phyloP scores from a whole-genome alignment of 129 eudicot species.

The Artemisia argyi region DNA sequence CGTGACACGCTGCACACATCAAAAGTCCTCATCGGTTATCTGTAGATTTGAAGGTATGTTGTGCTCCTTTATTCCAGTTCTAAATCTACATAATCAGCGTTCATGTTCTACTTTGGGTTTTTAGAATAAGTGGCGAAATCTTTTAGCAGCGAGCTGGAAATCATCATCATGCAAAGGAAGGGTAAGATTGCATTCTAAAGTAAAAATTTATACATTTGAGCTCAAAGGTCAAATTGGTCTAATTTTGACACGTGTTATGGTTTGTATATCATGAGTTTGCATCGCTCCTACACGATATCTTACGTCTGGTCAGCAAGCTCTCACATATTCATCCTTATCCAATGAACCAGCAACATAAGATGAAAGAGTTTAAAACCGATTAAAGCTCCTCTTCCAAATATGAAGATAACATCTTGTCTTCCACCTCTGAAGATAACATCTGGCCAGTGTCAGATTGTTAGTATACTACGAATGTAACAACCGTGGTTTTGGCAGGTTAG shows the following conservation, averaged over 20 bases:
- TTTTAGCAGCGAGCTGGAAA: conserved; percentile 32
- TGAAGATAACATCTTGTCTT: conserved; percentile 9
- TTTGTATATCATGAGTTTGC: conserved; percentile 23
- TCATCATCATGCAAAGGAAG: neutral
- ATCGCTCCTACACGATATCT: conserved; percentile 18
- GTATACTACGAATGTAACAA: neutral
- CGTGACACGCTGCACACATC: too few species aligned
- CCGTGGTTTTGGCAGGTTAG: too few species aligned
- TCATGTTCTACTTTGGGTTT: neutral
- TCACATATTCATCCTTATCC: conserved; percentile 34
- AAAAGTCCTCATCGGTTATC: conserved; percentile 29
- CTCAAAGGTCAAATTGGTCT: neutral
- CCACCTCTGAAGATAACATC: neutral
- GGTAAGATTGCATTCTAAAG: conserved; percentile 20
- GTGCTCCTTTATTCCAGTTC: neutral
- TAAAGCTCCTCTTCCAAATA: neutral
- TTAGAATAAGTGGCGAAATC: conserved; percentile 48
- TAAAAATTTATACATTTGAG: neutral
- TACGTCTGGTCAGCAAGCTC: conserved; percentile 35
- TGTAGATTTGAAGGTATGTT: conserved; percentile 36
- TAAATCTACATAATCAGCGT: neutral
- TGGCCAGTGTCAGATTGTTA: conserved; percentile 10
- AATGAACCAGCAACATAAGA: conserved; percentile 6
- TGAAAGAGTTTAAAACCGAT: neutral
- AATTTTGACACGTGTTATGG: neutral